A percentile compares a stretch with the other conserved stretches of the same genome.
Evolutionary conservation across 768 basidiomycete species (phyloP).

Genomic region (Macrolepiota fuliginosa): DNA sequence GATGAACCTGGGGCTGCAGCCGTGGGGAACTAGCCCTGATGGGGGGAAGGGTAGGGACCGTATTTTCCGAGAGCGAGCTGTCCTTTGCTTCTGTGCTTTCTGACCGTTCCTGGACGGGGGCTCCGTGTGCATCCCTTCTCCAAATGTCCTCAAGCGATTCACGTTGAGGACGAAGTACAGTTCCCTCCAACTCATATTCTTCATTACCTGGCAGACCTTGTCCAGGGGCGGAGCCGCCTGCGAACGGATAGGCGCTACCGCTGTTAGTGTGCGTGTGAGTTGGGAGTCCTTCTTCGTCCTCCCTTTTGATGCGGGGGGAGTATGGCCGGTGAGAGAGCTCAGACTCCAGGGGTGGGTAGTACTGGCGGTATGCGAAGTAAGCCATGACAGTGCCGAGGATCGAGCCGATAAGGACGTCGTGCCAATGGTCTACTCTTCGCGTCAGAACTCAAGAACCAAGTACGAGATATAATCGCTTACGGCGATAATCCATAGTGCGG

Average conservation of each 20-base stretch:
- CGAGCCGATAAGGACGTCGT: slow-evolving; percentile 83
- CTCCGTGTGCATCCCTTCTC: slow-evolving; percentile 12
- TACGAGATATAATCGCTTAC: slow-evolving; percentile 37
- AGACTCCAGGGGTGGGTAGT: slow-evolving; percentile 73
- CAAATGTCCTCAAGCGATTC: slow-evolving; percentile 11
- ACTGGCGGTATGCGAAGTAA: slow-evolving; percentile 79
- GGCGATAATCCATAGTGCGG: slow-evolving; percentile 90
- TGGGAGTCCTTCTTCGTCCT: slow-evolving; percentile 44
- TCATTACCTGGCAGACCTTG: slow-evolving; percentile 13
- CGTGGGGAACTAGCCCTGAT: background rate
- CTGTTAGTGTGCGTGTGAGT: slow-evolving; percentile 18
- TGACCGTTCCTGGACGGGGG: slow-evolving; percentile 3
- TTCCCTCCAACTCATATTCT: slow-evolving; percentile 27
- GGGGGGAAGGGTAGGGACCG: background rate
- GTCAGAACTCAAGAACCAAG: background rate
- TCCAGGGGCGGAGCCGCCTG: slow-evolving; percentile 3
- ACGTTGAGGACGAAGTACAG: slow-evolving; percentile 28
- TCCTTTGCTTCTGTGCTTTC: background rate
- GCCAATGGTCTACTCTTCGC: slow-evolving; percentile 63
- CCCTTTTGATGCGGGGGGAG: slow-evolving; percentile 59
- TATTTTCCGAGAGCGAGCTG: background rate
- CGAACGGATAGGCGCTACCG: background rate
- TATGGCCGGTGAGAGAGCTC: slow-evolving; percentile 67
- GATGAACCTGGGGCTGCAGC: slow-evolving; percentile 1
- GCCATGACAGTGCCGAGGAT: slow-evolving; percentile 69